Evolutionary conservation across 768 basidiomycete genomes (phyloP).

Genomic region (Symmetrospora coprosmae): DNA sequence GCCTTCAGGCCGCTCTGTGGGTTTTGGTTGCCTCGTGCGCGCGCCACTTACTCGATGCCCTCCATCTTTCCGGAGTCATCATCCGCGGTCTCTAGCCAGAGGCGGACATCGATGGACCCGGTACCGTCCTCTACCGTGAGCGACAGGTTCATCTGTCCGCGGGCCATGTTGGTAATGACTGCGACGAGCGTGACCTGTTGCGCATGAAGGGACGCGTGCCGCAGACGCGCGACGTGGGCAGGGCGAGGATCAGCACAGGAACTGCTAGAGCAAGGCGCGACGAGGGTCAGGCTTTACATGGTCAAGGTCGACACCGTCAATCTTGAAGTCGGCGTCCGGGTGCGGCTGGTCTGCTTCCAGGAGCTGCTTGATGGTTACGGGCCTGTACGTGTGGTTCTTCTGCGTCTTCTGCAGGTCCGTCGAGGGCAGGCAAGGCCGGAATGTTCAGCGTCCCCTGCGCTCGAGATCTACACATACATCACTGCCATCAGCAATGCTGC

Average conservation of each 20-base stretch:
- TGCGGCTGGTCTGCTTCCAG: constrained; percentile 64
- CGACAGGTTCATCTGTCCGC: constrained; percentile 63
- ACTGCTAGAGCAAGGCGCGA: not conserved
- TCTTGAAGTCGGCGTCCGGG: constrained; percentile 71
- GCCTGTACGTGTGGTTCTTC: constrained; percentile 45
- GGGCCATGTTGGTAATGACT: constrained; percentile 53
- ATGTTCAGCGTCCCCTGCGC: not conserved
- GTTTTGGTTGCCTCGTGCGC: too few species aligned
- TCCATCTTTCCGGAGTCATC: constrained; percentile 40
- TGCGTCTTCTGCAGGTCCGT: constrained; percentile 17
- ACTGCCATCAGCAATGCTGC: not conserved
- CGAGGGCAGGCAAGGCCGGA: not conserved
- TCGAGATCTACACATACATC: not conserved
- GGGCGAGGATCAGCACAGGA: not conserved
- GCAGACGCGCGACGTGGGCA: not conserved
- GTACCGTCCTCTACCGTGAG: constrained; percentile 69
- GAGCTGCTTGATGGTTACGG: constrained; percentile 65
- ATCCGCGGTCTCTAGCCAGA: constrained; percentile 62
- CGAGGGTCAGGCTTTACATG: constrained; percentile 44
- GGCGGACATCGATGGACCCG: constrained; percentile 38
- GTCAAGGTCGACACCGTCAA: constrained; percentile 66
- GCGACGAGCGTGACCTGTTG: constrained; percentile 68
- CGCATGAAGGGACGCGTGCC: constrained; percentile 1
- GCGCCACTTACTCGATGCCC: constrained; percentile 36
- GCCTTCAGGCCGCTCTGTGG: too few species aligned